Percentiles rank a stretch among this genome's conserved stretches.
These are phyloP conservation scores for Gracilaria gracilis DNA, from an alignment of 23 red algal genomes.

Conservation along the genomic window DNA sequence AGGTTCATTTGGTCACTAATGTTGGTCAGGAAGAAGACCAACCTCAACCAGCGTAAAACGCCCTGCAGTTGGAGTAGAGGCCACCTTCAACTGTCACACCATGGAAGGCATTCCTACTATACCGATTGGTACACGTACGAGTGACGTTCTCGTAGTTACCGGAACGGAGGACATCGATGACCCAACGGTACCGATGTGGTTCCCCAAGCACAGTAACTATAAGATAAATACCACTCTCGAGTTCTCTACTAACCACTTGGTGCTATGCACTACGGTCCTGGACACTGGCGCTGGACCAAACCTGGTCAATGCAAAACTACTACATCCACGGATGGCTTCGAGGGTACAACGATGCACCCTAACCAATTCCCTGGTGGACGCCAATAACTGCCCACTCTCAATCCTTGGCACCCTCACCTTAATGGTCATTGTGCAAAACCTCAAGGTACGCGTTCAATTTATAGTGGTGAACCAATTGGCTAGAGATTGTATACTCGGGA, in stretches of 20 bases:
- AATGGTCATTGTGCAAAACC: not conserved
- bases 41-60: constrained; percentile 1
- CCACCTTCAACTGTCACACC: not conserved
- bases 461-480: constrained; percentile 16
- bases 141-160: not conserved
- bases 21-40: not conserved
- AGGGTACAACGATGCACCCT: not conserved
- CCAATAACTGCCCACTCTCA: not conserved
- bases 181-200: not conserved
- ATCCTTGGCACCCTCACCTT: not conserved
- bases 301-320: no score
- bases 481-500: not conserved
- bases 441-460: constrained; percentile 12
- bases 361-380: not conserved
- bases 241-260: constrained; percentile 8
- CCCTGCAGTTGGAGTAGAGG: not conserved
- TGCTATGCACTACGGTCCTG: not conserved
- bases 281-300: not conserved
- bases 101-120: not conserved
- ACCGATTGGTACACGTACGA: not conserved
- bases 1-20: not conserved
- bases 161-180: no score
- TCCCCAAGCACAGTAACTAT: constrained; percentile 16
- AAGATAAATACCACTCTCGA: constrained; percentile 6
- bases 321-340: no score